phyloP scores from a whole-genome alignment of 129 eudicot species.

The Smallanthus sonchifolius region DNA sequence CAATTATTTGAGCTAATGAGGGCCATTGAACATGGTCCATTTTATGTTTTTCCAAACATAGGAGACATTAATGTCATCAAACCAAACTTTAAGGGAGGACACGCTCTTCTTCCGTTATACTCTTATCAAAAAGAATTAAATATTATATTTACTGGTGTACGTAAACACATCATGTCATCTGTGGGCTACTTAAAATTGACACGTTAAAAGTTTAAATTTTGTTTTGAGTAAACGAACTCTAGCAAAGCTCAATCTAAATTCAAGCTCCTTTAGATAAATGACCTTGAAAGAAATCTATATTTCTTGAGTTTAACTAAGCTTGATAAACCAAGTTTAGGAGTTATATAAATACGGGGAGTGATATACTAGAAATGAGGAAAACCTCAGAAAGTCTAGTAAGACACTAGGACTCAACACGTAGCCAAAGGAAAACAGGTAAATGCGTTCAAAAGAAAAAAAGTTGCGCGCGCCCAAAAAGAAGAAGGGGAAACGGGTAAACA shows the following conservation, averaged over 20 bases:
- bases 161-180: not conserved
- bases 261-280: not conserved
- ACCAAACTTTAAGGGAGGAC: slow-evolving; percentile 24
- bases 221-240: not conserved
- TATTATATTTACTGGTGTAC: slow-evolving; percentile 16
- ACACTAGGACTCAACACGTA: too few species aligned
- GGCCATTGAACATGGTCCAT: slow-evolving; percentile 22
- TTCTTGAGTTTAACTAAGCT: not conserved
- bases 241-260: not conserved
- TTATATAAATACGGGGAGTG: too few species aligned
- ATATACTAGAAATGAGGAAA: too few species aligned
- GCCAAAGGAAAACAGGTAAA: too few species aligned
- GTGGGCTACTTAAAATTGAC: not conserved
- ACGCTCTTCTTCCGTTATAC: slow-evolving; percentile 19
- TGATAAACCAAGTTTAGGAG: not conserved
- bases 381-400: too few species aligned
- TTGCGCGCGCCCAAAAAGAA: too few species aligned
- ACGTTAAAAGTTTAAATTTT: not conserved
- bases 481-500: too few species aligned
- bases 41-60: not conserved
- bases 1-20: slow-evolving; percentile 9
- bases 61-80: slow-evolving; percentile 15
- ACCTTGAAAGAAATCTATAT: not conserved
- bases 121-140: too few species aligned
- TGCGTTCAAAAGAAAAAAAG: too few species aligned